A percentile compares a stretch with the other conserved stretches of the same genome.
These are phyloP conservation scores for Gastrolobium villosum DNA, from an alignment of 306 rosid species.

Conservation along the genomic window DNA sequence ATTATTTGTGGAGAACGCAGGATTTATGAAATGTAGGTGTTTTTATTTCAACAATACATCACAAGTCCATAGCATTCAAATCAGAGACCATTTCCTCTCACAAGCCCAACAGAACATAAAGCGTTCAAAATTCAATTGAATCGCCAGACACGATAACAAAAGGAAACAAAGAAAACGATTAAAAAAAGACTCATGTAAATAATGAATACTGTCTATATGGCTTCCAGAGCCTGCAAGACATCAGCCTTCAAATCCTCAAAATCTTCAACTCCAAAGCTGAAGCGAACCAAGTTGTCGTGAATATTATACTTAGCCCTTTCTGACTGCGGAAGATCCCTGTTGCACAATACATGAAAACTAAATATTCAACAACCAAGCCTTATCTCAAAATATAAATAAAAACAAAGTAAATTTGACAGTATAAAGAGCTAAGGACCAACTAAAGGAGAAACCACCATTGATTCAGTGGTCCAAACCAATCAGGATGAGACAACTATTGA, in stretches of 20 bases:
- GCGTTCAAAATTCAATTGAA: slow-evolving; percentile 48
- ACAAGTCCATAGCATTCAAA: slow-evolving; percentile 18
- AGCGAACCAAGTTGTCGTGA: slow-evolving; percentile 89
- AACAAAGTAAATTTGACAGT: slow-evolving; percentile 2
- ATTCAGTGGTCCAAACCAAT: too few species aligned
- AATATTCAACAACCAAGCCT: not conserved
- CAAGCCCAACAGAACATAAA: slow-evolving; percentile 33
- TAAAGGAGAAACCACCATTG: too few species aligned
- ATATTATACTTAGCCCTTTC: slow-evolving; percentile 89
- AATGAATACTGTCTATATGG: slow-evolving; percentile 57
- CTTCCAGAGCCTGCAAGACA: slow-evolving; percentile 84
- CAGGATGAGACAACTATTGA: too few species aligned
- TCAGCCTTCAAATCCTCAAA: slow-evolving; percentile 90
- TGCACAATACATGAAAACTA: slow-evolving; percentile 35
- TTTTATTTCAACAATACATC: not conserved
- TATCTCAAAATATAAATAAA: not conserved
- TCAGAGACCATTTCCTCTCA: slow-evolving; percentile 38
- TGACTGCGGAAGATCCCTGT: slow-evolving; percentile 92
- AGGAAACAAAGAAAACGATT: not conserved
- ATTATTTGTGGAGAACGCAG: not conserved
- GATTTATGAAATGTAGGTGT: not conserved
- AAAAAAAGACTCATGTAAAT: not conserved
- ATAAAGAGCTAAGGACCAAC: slow-evolving; percentile 25
- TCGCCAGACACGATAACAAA: slow-evolving; percentile 28
- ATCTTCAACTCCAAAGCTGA: slow-evolving; percentile 97